Base-by-base conservation (phyloP, 176 grass and related monocot species). In the Areca catechu region DNA sequence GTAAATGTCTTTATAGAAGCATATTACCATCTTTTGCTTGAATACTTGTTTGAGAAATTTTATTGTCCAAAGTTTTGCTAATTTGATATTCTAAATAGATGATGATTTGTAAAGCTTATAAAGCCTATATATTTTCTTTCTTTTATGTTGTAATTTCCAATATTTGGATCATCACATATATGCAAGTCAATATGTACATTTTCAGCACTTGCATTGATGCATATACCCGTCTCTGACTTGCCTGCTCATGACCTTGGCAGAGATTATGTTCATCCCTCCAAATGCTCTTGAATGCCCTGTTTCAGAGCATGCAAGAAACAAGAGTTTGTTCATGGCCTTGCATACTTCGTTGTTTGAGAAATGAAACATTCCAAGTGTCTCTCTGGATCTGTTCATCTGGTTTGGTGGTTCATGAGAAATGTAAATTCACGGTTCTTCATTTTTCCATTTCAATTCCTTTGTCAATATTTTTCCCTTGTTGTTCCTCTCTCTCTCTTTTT, bases 291-390 rank as follows among this genome's bases (percentile, higher is more conserved):
- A 90, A 28, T 77, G 80, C 17, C 83, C 90, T 68, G 62, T 88
- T 60, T 86, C 92, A 2, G 86, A 96, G 60, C 92, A 96, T 16
- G 80, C 86, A 0, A 79, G 86, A 69, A 84, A 82, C 71, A 86
- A 90, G 74, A 90, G 80, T 14, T 69, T 85, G 83, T 90, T 90
- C 77, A 90, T 96, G 86, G 86, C 86, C 20, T 77, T 96, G 72
- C 77, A 74, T 30, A 82, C 84, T 66, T 95, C 81, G 76, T 74
- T 64, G 24, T 5, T 0, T 51, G 5, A 9, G 10, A 20, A 57
- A 22, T 3, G 19, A 0, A 59, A 20, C 29, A 61, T 19, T 16
- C 19, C 50, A 4, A 18, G 6, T 69, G 20, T 23, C 4, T 10
- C 10, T 52, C 24, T 16, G 0, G 0, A 50, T 50, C 55, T 71